Conservation (phyloP, 78 protist species). For the Fonticula alba region DNA sequence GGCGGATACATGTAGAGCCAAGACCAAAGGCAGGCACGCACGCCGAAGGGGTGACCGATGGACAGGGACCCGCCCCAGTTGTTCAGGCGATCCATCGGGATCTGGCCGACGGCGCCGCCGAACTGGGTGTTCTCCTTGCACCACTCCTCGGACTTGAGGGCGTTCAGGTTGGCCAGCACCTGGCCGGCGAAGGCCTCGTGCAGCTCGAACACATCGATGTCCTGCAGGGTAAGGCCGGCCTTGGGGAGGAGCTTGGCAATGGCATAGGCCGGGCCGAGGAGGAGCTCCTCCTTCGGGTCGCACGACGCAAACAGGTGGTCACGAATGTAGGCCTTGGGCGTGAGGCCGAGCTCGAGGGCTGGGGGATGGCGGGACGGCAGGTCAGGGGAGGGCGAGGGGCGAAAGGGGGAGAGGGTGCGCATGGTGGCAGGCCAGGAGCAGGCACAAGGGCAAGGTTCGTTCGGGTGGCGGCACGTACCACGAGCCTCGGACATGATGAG, state of each 20-base stretch:
- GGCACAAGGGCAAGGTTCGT: too few species aligned
- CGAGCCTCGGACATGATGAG: constrained; percentile 19
- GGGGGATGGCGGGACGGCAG: too few species aligned
- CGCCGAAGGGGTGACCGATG: constrained; percentile 48
- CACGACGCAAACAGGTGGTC: constrained; percentile 11
- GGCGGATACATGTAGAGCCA: too few species aligned
- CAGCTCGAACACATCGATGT: constrained; percentile 45
- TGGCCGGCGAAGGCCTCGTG: constrained; percentile 73
- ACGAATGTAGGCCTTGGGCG: constrained; percentile 18
- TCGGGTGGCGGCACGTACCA: too few species aligned
- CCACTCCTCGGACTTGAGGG: constrained; percentile 27
- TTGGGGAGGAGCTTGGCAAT: constrained; percentile 9
- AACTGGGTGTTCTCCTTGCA: not conserved
- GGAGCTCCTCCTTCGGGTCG: constrained; percentile 40
- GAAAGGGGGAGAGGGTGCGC: too few species aligned
- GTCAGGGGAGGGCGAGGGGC: too few species aligned
- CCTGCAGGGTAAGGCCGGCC: constrained; percentile 20
- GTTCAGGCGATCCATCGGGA: constrained; percentile 26
- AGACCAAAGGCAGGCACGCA: too few species aligned
- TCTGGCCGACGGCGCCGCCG: not conserved
- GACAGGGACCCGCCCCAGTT: constrained; percentile 44
- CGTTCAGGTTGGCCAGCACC: constrained; percentile 31
- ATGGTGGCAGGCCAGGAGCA: too few species aligned
- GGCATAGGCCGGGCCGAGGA: constrained; percentile 46
- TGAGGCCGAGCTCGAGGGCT: constrained; percentile 17